A percentile compares a stretch with the other conserved stretches of the same genome.
Conservation (phyloP, 2,329 filamentous ascomycete species). For the Calonectria multiphialidica region DNA sequence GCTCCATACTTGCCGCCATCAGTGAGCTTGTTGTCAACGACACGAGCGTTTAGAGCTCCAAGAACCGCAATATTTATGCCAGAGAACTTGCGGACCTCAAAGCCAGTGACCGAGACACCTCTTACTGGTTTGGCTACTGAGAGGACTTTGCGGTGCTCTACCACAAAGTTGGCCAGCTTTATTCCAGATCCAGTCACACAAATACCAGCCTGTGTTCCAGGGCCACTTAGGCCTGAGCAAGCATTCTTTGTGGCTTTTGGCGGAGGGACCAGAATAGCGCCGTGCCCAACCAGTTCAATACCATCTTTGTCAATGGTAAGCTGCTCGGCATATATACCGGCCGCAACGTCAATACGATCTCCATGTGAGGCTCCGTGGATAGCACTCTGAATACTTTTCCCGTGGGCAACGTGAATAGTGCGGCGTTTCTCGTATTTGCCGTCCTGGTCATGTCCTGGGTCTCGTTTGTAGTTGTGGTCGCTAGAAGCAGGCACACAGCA, state of each 20-base stretch:
- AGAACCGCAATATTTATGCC: constrained; percentile 53
- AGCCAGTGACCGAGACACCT: constrained; percentile 48
- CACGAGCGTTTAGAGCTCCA: constrained; percentile 43
- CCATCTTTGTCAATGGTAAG: constrained; percentile 49
- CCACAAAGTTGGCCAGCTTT: constrained; percentile 36
- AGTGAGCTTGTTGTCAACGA: constrained; percentile 43
- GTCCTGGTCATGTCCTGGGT: background rate
- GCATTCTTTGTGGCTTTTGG: constrained; percentile 37
- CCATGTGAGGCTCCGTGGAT: constrained; percentile 44
- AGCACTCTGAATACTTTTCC: constrained; percentile 47
- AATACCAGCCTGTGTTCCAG: constrained; percentile 44
- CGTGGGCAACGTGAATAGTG: constrained; percentile 31
- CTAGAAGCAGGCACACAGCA: constrained; percentile 25
- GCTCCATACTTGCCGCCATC: constrained; percentile 47
- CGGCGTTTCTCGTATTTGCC: background rate
- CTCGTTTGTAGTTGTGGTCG: background rate
- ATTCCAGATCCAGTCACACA: constrained; percentile 49
- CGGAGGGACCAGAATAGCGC: constrained; percentile 44
- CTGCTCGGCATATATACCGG: constrained; percentile 50
- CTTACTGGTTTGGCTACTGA: constrained; percentile 43
- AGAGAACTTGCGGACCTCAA: constrained; percentile 46
- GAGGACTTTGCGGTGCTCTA: constrained; percentile 47
- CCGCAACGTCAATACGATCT: constrained; percentile 47
- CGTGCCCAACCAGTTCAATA: constrained; percentile 47
- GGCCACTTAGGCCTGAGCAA: constrained; percentile 47